Percentiles rank a stretch among this genome's conserved stretches.
Evolutionary conservation across 202 grass and related monocot species (phyloP).

Genomic region (Dendrocalamus latiflorus): DNA sequence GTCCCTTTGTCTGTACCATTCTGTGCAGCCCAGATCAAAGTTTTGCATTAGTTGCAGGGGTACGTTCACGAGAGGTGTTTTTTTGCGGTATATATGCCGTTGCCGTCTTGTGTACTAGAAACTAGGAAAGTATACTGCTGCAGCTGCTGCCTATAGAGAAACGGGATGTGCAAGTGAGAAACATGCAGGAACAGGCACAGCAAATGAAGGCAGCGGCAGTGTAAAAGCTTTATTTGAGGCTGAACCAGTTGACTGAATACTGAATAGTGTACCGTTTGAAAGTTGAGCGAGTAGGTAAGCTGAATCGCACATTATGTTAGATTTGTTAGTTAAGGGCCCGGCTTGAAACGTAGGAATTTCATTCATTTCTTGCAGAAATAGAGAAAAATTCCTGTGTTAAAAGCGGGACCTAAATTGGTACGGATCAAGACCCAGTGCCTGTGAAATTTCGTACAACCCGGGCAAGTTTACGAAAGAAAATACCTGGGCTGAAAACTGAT

Average conservation of each 20-base stretch:
- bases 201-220: background rate
- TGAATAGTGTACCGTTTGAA: background rate
- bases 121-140: background rate
- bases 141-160: too few species aligned
- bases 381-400: too few species aligned
- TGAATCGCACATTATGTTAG: background rate
- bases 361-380: too few species aligned
- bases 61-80: constrained; percentile 12
- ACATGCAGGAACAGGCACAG: background rate
- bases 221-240: background rate
- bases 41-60: background rate
- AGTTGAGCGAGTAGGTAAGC: background rate
- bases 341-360: too few species aligned
- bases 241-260: background rate
- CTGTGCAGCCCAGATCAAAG: background rate
- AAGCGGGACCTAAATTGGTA: too few species aligned
- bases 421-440: background rate
- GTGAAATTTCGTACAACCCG: background rate
- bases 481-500: background rate
- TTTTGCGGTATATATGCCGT: background rate
- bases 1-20: background rate
- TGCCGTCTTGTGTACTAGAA: background rate
- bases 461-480: background rate
- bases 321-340: too few species aligned
- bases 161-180: too few species aligned